Evolutionary conservation across 805 yeast species (phyloP).

Genomic region (Ogataea paradorogensis): DNA sequence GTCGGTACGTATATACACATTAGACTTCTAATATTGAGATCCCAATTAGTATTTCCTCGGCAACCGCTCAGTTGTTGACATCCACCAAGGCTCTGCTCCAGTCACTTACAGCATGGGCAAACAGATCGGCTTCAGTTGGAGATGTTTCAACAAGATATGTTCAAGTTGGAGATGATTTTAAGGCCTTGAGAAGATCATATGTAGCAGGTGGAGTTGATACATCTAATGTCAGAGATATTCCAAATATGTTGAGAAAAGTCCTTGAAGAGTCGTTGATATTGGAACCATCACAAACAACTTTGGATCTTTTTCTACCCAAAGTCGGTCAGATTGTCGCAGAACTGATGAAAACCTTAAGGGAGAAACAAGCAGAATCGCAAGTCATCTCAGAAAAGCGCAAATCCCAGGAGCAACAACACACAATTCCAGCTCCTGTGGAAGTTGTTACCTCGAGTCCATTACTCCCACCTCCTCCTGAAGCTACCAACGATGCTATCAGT

Average conservation of each 20-base stretch:
- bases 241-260: slow-evolving; percentile 71
- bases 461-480: slow-evolving; percentile 2
- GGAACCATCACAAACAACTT: slow-evolving; percentile 75
- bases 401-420: slow-evolving; percentile 17
- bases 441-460: slow-evolving; percentile 5
- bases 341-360: slow-evolving; percentile 72
- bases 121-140: slow-evolving; percentile 69
- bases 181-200: slow-evolving; percentile 79
- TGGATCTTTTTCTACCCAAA: slow-evolving; percentile 77
- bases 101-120: slow-evolving; percentile 86
- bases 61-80: slow-evolving; percentile 54
- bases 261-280: slow-evolving; percentile 85
- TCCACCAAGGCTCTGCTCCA: slow-evolving; percentile 89
- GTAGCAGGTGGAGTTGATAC: slow-evolving; percentile 75
- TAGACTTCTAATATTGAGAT: slow-evolving; percentile 40
- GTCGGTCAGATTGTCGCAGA: slow-evolving; percentile 84
- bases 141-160: slow-evolving; percentile 91
- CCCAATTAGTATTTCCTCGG: slow-evolving; percentile 62
- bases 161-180: slow-evolving; percentile 88
- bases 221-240: slow-evolving; percentile 86
- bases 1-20: slow-evolving; percentile 10
- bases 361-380: slow-evolving; percentile 57
- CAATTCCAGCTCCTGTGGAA: slow-evolving; percentile 29
- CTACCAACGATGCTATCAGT: slow-evolving; percentile 56
- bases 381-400: slow-evolving; percentile 17